A percentile compares a stretch with the other conserved stretches of the same genome.
These are phyloP conservation scores for Cutaneotrichosporon arboriforme DNA, from an alignment of 1,284 basidiomycete genomes.

Conservation along the genomic window DNA sequence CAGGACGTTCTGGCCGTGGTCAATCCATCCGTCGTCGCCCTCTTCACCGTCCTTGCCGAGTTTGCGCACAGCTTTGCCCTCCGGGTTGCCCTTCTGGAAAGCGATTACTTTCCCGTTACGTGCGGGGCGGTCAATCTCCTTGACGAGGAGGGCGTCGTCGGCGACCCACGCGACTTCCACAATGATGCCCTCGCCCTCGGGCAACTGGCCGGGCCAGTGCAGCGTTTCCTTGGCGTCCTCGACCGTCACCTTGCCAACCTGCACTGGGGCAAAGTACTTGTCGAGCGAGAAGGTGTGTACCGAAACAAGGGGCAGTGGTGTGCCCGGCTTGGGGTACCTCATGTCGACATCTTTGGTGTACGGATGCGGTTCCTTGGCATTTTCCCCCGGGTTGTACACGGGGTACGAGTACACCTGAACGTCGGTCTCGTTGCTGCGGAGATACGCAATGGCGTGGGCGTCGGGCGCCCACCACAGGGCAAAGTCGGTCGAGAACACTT, in stretches of 20 bases:
- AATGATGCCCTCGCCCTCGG: constrained; percentile 63
- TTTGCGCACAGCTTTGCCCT: constrained; percentile 63
- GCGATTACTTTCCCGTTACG: constrained; percentile 69
- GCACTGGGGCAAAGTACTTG: constrained; percentile 16
- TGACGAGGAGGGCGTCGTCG: constrained; percentile 67
- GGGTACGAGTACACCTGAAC: constrained; percentile 84
- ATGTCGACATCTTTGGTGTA: constrained; percentile 73
- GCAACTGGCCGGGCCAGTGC: constrained; percentile 60
- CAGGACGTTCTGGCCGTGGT: constrained; percentile 51
- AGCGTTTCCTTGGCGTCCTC: constrained; percentile 54
- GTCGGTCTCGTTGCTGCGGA: constrained; percentile 77
- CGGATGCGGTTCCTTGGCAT: constrained; percentile 64
- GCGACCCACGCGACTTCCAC: constrained; percentile 82
- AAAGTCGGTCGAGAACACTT: constrained; percentile 66
- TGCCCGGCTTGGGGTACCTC: constrained; percentile 67
- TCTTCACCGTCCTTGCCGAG: constrained; percentile 75
- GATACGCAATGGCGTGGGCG: constrained; percentile 72
- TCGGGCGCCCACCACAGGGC: constrained; percentile 91
- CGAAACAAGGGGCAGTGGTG: constrained; percentile 76
- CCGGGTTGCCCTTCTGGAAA: constrained; percentile 54
- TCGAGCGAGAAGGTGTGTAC: constrained; percentile 74
- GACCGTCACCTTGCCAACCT: not conserved
- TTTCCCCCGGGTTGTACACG: constrained; percentile 76
- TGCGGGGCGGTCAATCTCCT: constrained; percentile 79
- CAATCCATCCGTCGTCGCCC: constrained; percentile 89